phyloP scores from a whole-genome alignment of 345 rosid species.

The Citrus hindsii region DNA sequence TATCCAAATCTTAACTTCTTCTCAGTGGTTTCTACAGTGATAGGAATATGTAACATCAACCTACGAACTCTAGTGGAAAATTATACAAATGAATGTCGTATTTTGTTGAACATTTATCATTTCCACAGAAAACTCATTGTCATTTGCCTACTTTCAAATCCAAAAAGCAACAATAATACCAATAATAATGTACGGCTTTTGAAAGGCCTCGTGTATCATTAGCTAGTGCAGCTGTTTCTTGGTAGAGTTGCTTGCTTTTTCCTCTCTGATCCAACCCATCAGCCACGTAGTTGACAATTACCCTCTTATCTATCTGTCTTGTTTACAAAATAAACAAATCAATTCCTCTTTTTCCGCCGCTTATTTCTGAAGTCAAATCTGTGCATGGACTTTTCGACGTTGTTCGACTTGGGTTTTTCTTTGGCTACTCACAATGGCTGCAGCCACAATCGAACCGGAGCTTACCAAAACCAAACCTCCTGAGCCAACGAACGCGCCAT shows the following conservation, averaged over 20 bases:
- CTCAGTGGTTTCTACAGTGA: background rate
- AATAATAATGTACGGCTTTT: background rate
- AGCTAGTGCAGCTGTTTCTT: slow-evolving; percentile 15
- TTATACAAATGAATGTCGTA: slow-evolving; percentile 7
- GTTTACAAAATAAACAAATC: background rate
- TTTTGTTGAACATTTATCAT: background rate
- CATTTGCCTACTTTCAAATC: background rate
- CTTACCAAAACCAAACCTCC: slow-evolving; percentile 42
- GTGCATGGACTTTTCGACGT: slow-evolving; percentile 30
- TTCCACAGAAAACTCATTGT: background rate
- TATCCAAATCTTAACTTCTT: background rate
- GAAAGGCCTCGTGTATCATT: background rate
- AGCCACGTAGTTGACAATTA: background rate
- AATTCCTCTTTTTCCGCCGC: background rate
- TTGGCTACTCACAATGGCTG: slow-evolving; percentile 21
- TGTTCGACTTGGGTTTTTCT: slow-evolving; percentile 16
- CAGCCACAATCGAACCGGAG: slow-evolving; percentile 31
- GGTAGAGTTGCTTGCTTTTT: background rate
- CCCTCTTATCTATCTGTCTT: background rate
- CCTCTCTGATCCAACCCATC: background rate
- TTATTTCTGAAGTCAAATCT: slow-evolving; percentile 6
- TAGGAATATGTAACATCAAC: background rate
- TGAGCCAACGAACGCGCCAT: slow-evolving; percentile 53
- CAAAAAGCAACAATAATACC: background rate
- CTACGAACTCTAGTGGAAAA: background rate